Base-by-base conservation (phyloP, 75 land plant genomes). In the Azolla pinnata region DNA sequence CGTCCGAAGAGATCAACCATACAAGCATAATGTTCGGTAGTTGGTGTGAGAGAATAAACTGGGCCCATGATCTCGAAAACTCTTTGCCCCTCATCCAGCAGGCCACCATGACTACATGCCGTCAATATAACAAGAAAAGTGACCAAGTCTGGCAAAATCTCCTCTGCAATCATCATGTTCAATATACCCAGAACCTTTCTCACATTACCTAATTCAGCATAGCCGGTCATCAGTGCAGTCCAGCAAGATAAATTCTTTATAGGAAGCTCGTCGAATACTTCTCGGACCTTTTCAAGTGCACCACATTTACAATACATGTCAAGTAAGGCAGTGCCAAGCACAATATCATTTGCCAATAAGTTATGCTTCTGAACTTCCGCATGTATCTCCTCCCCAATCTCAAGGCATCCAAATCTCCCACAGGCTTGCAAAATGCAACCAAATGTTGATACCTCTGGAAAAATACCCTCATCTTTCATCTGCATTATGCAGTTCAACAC, bases 371-470 rank as follows among this genome's bases (percentile, higher is more conserved):
- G 18, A 27, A 60, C 33, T 25, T 61, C n/a, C 16, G 26, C 12
- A 65, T 65, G 67, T 4, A 65, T 65, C 14, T 65, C 45, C 25
- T 23, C 33, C 17, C 67, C 67, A 29, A 27, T 26, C 26, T 65
- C 45, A 28, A 65, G 23, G 19, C 27, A 17, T 35, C 28, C 19
- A 14, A 30, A 4, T 2, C 8, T 3, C 4, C 66, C 57, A 64
- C 66, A 64, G 4, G 66, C 66, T 20, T 30, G 29, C 33, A 64
- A 50, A 8, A 31, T 31, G 31, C 61, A 29, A 4, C 54, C 58
- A 56, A 75, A 75, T 1, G 71, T 75, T n/a, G 64, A 49, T 24
- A 32, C 38, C 21, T 75, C 33, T 52, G 77, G 77, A n/a, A 48
- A 0, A 49, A 75, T 29, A 2, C 67, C 67, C 29, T 38, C 67